Evolutionary conservation across 805 yeast species (phyloP).

Genomic region (Candida insectorum): DNA sequence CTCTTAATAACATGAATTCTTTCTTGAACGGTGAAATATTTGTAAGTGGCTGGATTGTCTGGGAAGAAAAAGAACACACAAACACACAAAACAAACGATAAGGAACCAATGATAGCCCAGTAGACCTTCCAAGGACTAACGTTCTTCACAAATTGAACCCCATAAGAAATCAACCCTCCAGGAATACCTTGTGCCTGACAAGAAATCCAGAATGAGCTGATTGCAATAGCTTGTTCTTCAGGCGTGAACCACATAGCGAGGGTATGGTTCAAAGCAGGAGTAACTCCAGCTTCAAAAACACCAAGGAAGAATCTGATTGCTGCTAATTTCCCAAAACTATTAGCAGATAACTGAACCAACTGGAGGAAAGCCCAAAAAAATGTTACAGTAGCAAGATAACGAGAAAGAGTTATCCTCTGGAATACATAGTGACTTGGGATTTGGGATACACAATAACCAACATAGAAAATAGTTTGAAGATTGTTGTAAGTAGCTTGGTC

Average conservation of each 20-base stretch:
- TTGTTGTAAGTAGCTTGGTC: conserved; percentile 43
- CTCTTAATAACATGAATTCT: conserved; percentile 46
- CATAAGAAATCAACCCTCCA: conserved; percentile 47
- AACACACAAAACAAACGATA: conserved; percentile 34
- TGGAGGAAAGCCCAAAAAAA: conserved; percentile 20
- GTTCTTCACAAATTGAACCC: conserved; percentile 20
- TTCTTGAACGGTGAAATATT: conserved; percentile 46
- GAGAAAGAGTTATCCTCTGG: conserved; percentile 18
- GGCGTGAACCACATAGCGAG: conserved; percentile 49
- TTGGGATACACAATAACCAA: conserved; percentile 31
- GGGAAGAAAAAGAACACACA: conserved; percentile 43
- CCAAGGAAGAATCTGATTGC: conserved; percentile 40
- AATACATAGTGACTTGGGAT: conserved; percentile 18
- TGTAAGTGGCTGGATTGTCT: conserved; percentile 52
- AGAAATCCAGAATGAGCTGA: conserved; percentile 52
- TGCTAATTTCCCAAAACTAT: conserved; percentile 28
- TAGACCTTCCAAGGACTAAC: conserved; percentile 8
- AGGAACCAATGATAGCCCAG: conserved; percentile 47
- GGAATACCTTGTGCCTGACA: conserved; percentile 53
- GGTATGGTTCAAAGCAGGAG: conserved; percentile 40
- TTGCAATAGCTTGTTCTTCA: conserved; percentile 44
- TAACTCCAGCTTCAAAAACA: conserved; percentile 24
- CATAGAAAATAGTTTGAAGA: conserved; percentile 51
- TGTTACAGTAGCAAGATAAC: conserved; percentile 15
- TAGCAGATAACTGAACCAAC: conserved; percentile 26